Conservation (phyloP, 1,284 basidiomycete genomes). For the Sanghuangporus sanghuang region DNA sequence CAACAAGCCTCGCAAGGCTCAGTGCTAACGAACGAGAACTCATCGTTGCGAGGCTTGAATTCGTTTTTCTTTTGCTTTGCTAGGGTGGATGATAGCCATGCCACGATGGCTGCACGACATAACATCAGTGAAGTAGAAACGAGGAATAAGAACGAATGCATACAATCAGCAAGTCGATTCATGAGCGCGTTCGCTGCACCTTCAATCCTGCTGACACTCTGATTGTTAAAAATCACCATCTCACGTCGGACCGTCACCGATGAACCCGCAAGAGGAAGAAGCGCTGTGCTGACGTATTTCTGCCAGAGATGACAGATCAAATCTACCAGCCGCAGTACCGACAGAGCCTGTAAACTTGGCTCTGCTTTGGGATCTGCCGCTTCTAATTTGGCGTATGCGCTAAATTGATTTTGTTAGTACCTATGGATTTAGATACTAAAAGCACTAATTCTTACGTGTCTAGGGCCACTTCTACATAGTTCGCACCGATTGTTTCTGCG, state of each 20-base stretch:
- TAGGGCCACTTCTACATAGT: slow-evolving; percentile 87
- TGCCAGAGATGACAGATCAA: slow-evolving; percentile 96
- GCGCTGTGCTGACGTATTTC: slow-evolving; percentile 88
- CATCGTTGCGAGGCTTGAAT: slow-evolving; percentile 96
- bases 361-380: slow-evolving; percentile 72
- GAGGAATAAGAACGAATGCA: slow-evolving; percentile 24
- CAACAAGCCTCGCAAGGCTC: slow-evolving; percentile 92
- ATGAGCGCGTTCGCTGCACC: slow-evolving; percentile 80
- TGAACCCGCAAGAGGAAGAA: slow-evolving; percentile 83
- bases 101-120: slow-evolving; percentile 50
- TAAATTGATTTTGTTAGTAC: slow-evolving; percentile 28
- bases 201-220: slow-evolving; percentile 85
- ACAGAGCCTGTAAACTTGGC: slow-evolving; percentile 71
- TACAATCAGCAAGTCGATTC: slow-evolving; percentile 83
- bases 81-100: slow-evolving; percentile 70
- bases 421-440: not conserved
- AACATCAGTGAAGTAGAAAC: not conserved
- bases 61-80: slow-evolving; percentile 94
- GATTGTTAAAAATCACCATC: slow-evolving; percentile 92
- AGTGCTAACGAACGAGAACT: slow-evolving; percentile 93
- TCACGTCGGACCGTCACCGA: slow-evolving; percentile 89
- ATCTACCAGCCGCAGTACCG: slow-evolving; percentile 74
- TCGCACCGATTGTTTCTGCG: slow-evolving; percentile 82
- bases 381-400: slow-evolving; percentile 71
- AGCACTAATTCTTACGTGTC: slow-evolving; percentile 67